Percentiles rank a stretch among this genome's conserved stretches.
Conservation (phyloP, 257 asterid genomes). For the Ehretia macrophylla region DNA sequence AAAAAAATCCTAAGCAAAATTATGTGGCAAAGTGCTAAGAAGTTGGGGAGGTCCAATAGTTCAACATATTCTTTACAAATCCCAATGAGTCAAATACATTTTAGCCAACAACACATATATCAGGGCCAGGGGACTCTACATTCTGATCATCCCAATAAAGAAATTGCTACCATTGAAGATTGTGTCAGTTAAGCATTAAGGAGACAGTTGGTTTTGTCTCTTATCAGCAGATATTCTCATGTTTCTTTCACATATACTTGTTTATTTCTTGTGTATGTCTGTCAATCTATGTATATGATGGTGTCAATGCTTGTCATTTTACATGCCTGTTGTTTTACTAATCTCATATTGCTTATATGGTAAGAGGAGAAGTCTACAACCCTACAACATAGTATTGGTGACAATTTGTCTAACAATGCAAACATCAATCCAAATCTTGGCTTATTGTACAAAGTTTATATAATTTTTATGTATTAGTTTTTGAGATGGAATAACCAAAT, state of each 20-base stretch:
- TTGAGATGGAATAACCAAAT: too few relatives aligned
- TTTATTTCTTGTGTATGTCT: neutral
- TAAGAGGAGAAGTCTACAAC: neutral
- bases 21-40: neutral
- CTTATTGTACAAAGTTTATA: too few relatives aligned
- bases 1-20: too few relatives aligned
- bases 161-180: slow-evolving; percentile 17
- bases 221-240: neutral
- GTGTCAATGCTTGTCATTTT: neutral
- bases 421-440: too few relatives aligned
- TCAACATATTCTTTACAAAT: neutral
- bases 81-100: slow-evolving; percentile 1
- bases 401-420: too few relatives aligned
- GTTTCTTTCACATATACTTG: neutral
- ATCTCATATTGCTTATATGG: neutral
- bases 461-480: too few relatives aligned
- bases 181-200: slow-evolving; percentile 15
- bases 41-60: neutral
- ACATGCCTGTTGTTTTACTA: neutral
- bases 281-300: neutral
- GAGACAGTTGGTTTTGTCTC: slow-evolving; percentile 20
- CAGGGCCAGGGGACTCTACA: too few relatives aligned
- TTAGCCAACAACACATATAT: slow-evolving; percentile 14
- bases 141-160: too few relatives aligned
- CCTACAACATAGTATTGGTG: too few relatives aligned